Evolutionary conservation across 192 early-diverging fungal genomes (phyloP).

Genomic region (Coemansia sp.): DNA sequence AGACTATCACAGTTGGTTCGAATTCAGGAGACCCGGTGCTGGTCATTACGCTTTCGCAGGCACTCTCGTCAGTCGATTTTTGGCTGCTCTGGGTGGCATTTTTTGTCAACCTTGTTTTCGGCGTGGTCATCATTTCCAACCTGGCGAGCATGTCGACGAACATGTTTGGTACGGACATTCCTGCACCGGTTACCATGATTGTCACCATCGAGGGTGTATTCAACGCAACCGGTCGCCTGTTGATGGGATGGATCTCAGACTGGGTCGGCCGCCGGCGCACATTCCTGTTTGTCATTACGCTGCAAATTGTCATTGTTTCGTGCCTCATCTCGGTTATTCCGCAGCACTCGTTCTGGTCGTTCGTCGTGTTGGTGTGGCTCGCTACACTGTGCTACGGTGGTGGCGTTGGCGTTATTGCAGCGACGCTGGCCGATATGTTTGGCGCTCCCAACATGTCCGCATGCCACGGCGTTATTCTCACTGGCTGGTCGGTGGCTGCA

Average conservation of each 20-base stretch:
- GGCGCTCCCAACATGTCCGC: slow-evolving; percentile 72
- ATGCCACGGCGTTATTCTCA: slow-evolving; percentile 71
- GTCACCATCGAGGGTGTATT: slow-evolving; percentile 62
- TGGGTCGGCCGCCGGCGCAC: slow-evolving; percentile 61
- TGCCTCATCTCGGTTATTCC: slow-evolving; percentile 57
- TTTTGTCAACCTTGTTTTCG: slow-evolving; percentile 61
- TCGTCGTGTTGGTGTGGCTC: slow-evolving; percentile 59
- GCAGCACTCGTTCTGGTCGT: slow-evolving; percentile 54
- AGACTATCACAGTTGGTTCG: slow-evolving; percentile 52
- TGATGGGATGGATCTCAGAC: slow-evolving; percentile 59
- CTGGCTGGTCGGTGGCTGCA: slow-evolving; percentile 72
- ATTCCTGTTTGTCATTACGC: slow-evolving; percentile 58
- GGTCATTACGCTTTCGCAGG: slow-evolving; percentile 52
- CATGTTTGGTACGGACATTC: slow-evolving; percentile 49
- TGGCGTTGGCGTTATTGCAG: slow-evolving; percentile 73
- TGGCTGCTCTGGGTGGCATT: slow-evolving; percentile 61
- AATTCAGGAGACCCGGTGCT: slow-evolving; percentile 54
- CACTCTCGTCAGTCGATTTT: slow-evolving; percentile 57
- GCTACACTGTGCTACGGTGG: slow-evolving; percentile 70
- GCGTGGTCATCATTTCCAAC: slow-evolving; percentile 61
- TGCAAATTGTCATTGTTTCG: slow-evolving; percentile 60
- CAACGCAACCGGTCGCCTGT: slow-evolving; percentile 56
- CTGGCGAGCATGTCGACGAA: slow-evolving; percentile 59
- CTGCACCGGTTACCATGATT: slow-evolving; percentile 37
- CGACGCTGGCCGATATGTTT: slow-evolving; percentile 75